Evolutionary conservation across 2,329 filamentous ascomycete genomes (phyloP).

Genomic region (Sphaerulina musiva): DNA sequence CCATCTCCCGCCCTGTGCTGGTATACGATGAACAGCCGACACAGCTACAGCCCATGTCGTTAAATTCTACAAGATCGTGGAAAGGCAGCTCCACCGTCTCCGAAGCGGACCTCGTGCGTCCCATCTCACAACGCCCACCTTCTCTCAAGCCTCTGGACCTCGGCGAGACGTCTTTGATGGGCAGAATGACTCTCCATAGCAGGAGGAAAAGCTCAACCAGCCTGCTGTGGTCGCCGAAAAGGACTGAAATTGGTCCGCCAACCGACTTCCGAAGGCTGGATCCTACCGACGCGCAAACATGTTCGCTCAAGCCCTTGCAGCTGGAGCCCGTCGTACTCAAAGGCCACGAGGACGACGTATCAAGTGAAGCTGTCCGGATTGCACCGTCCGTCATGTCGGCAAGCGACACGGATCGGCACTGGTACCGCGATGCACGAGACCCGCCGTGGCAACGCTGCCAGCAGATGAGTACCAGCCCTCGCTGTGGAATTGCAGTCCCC

Average conservation of each 20-base stretch:
- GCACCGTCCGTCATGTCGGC: neutral
- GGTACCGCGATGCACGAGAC: conserved; percentile 12
- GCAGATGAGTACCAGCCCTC: conserved; percentile 10
- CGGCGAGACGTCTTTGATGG: conserved; percentile 20
- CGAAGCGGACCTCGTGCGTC: conserved; percentile 18
- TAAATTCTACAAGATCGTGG: conserved; percentile 7
- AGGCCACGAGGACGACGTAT: conserved; percentile 9
- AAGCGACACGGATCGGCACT: neutral
- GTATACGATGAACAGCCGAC: conserved; percentile 21
- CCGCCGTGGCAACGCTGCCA: conserved; percentile 14
- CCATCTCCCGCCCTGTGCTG: conserved; percentile 6
- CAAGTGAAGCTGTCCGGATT: conserved; percentile 1
- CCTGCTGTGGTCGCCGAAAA: conserved; percentile 15
- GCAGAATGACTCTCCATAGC: conserved; percentile 14
- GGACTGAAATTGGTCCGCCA: conserved; percentile 24
- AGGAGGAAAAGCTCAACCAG: conserved; percentile 18
- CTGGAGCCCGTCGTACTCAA: conserved; percentile 25
- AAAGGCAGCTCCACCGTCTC: conserved; percentile 14
- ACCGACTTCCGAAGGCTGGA: conserved; percentile 26
- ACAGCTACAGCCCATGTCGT: conserved; percentile 18
- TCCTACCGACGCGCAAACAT: conserved; percentile 27
- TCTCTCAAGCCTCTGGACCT: conserved; percentile 23
- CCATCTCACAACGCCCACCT: conserved; percentile 21
- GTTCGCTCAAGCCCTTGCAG: conserved; percentile 27
- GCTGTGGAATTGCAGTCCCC: neutral